Conservation (phyloP, 2,329 filamentous ascomycete species). For the Emergomyces pasteurianus region DNA sequence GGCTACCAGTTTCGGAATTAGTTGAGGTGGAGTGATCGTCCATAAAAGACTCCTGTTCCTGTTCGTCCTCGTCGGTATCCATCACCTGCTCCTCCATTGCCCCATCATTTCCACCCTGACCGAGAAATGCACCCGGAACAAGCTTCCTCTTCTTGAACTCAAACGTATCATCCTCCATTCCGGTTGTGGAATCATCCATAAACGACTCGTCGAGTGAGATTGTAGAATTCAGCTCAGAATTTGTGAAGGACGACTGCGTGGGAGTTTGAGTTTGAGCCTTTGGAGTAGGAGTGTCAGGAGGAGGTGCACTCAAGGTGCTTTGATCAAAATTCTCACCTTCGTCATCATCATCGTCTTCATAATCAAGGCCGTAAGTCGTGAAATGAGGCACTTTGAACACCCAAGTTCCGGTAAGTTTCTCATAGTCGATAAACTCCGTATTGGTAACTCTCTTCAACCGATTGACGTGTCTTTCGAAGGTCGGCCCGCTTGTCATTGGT, state of each 20-base stretch:
- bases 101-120: constrained; percentile 43
- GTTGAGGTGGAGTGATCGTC: constrained; percentile 80
- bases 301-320: constrained; percentile 37
- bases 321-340: constrained; percentile 37
- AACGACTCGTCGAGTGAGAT: constrained; percentile 32
- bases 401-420: constrained; percentile 73
- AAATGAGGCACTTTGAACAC: constrained; percentile 90
- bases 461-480: constrained; percentile 69
- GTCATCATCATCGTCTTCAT: constrained; percentile 56
- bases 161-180: constrained; percentile 45
- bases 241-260: constrained; percentile 16
- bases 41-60: constrained; percentile 69
- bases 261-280: constrained; percentile 25
- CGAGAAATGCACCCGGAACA: constrained; percentile 73
- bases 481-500: constrained; percentile 49
- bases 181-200: constrained; percentile 24
- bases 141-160: constrained; percentile 42
- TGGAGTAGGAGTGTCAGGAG: constrained; percentile 38
- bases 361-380: constrained; percentile 84
- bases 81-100: constrained; percentile 29
- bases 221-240: constrained; percentile 26
- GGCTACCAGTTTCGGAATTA: constrained; percentile 39
- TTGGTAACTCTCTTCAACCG: constrained; percentile 66
- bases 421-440: constrained; percentile 73
- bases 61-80: constrained; percentile 32